Conservation (phyloP, 768 basidiomycete genomes). For the Serpula lacrymans region DNA sequence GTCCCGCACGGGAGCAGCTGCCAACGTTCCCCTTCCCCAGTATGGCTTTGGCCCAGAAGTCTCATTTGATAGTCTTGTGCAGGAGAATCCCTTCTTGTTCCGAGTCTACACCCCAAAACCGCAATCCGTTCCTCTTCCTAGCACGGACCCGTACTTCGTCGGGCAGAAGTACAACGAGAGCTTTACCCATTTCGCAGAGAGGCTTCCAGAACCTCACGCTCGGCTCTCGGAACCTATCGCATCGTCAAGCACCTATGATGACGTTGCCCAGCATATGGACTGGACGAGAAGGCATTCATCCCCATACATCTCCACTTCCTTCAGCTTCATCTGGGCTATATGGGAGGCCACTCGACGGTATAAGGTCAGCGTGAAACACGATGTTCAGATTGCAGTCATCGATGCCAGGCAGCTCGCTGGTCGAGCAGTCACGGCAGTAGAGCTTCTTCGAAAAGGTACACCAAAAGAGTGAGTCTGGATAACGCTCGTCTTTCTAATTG, state of each 20-base stretch:
- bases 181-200: conserved; percentile 33
- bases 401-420: conserved; percentile 59
- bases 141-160: conserved; percentile 62
- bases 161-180: conserved; percentile 60
- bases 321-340: conserved; percentile 78
- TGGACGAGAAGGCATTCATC: conserved; percentile 74
- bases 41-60: conserved; percentile 67
- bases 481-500: not conserved
- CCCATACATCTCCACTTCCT: conserved; percentile 70
- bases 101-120: conserved; percentile 76
- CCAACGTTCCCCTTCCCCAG: conserved; percentile 49
- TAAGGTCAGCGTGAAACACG: conserved; percentile 66
- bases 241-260: conserved; percentile 46
- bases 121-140: conserved; percentile 49
- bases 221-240: conserved; percentile 28
- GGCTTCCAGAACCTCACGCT: conserved; percentile 30
- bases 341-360: conserved; percentile 83
- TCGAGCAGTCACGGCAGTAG: conserved; percentile 60
- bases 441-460: conserved; percentile 51
- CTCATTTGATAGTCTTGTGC: conserved; percentile 58
- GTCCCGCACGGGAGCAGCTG: conserved; percentile 18
- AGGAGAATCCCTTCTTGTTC: conserved; percentile 72
- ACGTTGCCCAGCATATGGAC: conserved; percentile 69
- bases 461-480: conserved; percentile 50
- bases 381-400: conserved; percentile 76